Evolutionary conservation across 306 rosid genomes (phyloP), one percentile per base, ranked within the genome.

Genomic region (Ormosia emarginata): DNA sequence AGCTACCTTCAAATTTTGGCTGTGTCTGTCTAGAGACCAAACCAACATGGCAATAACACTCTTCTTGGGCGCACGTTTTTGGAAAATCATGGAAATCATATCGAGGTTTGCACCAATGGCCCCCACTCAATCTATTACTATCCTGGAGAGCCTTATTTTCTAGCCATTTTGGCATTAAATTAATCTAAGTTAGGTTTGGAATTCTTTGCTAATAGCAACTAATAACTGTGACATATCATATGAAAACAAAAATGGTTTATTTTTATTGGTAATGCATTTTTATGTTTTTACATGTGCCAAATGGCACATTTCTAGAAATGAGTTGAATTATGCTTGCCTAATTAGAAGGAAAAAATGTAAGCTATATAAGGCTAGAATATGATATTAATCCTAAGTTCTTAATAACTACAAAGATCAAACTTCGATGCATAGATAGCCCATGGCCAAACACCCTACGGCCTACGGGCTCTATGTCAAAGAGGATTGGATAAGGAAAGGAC

Each of bases 71-170:
- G 43, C 73, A 71, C 79, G 79, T 33, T 24, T 24, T 52, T 63
- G 3, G 6, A 44, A 40, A 15, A 43, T 36, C 50, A 24, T 14
- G 18, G 14, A 9, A 43, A 41, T 59, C 58, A 33, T 8, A 17
- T 76, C 1, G 8, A 14, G 6, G 44, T 36, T 33, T 11, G 32
- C 49, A 24, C 36, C 46, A 0, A 0, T 24, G 80, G 75, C 12
- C 80, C 83, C 82, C 85, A 74, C 84, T 77, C 85, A 82, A 85
- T 85, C 85, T 44, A 71, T 63, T 3, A 4, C 71, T 15, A 24
- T 52, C 4, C 34, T n/a, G 7, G 34, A 39, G 5, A 29, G 49
- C 56, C n/a, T 73, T 1, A 33, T 76, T 9, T 15, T 15, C 7
- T 37, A 11, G 29, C 4, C 2, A 2, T 40, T 2, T 1, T 30